Evolutionary conservation across 352 stramenopile species (phyloP), one percentile per base, ranked within the genome.

Genomic region (Phytopythium vexans): DNA sequence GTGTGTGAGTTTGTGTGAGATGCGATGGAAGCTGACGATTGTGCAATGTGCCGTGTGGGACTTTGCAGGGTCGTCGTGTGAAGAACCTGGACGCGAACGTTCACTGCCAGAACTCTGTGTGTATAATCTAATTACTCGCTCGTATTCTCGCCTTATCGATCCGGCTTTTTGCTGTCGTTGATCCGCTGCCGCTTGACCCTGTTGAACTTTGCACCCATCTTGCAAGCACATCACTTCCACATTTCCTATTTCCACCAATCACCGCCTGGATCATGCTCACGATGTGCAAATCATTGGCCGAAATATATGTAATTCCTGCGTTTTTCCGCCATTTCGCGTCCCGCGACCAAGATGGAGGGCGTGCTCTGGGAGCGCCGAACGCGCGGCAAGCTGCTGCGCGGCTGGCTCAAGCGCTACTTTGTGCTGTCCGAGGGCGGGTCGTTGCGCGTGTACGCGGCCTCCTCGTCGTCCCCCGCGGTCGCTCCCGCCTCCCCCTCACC

Each of bases 351-450:
- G 16, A 87, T 86, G 70, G 76, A 90, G 49, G 75, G 80, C 65
- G 56, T 81, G 10, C 52, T 90, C 36, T 87, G 60, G 54, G 68
- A 75, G 12, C 77, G 77, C 37, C 68, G 70, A 11, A 58, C 66
- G 33, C 70, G 75, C 49, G 66, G 68, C 35, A 83, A 82, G 57
- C 60, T 91, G 35, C 66, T 91, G 21, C 72, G 68, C 50, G 66
- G 63, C 53, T 91, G 81, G 81, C 66, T 82, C 56, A 86, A 88
- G 68, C 74, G 76, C 43, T 89, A 91, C 57, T 71, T 84, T 47
- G 70, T 88, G 39, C 64, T 91, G 21, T 66, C 70, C 0, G 53
- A 69, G n/a, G 49, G 60, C n/a, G 74, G 76, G 1, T 46, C 62
- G 44, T 49, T 89, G 5, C 70, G 69, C 8, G 81, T 89, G 59